Percentiles rank a stretch among this genome's conserved stretches.
phyloP scores from a whole-genome alignment of 352 stramenopile genomes.

The Globisporangium paddicum region DNA sequence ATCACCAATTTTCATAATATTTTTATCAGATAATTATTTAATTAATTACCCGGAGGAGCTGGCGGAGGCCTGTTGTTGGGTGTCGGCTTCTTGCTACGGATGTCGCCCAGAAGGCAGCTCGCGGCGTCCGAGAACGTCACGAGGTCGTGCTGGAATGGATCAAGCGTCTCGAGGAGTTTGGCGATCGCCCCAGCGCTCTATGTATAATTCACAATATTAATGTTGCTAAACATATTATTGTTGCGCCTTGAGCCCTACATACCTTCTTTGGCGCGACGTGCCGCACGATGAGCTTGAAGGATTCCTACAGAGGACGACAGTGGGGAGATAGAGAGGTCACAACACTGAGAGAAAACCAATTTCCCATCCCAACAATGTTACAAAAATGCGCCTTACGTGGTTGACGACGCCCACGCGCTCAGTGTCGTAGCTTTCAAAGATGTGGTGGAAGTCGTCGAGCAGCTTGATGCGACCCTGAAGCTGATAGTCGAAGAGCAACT shows the following conservation, averaged over 20 bases:
- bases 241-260: too few species aligned
- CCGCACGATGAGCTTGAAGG: conserved; percentile 28
- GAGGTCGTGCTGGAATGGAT: conserved; percentile 66
- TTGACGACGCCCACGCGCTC: conserved; percentile 59
- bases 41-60: neutral
- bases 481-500: conserved; percentile 71
- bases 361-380: neutral
- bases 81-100: conserved; percentile 20
- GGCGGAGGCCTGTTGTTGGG: neutral
- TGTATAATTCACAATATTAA: too few species aligned
- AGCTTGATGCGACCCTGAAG: conserved; percentile 58
- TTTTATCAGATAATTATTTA: too few species aligned
- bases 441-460: conserved; percentile 43
- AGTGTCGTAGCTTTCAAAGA: conserved; percentile 43
- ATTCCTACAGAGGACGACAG: conserved; percentile 17
- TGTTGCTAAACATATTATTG: too few species aligned
- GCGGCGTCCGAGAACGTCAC: conserved; percentile 71
- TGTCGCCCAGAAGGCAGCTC: conserved; percentile 30
- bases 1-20: neutral
- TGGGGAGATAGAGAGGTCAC: neutral
- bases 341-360: neutral
- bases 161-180: conserved; percentile 42
- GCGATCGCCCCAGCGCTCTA: conserved; percentile 31
- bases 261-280: conserved; percentile 37
- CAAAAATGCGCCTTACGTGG: conserved; percentile 12